Evolutionary conservation across 2,329 filamentous ascomycete genomes (phyloP).

Genomic region (Sordariomycetes sp.): DNA sequence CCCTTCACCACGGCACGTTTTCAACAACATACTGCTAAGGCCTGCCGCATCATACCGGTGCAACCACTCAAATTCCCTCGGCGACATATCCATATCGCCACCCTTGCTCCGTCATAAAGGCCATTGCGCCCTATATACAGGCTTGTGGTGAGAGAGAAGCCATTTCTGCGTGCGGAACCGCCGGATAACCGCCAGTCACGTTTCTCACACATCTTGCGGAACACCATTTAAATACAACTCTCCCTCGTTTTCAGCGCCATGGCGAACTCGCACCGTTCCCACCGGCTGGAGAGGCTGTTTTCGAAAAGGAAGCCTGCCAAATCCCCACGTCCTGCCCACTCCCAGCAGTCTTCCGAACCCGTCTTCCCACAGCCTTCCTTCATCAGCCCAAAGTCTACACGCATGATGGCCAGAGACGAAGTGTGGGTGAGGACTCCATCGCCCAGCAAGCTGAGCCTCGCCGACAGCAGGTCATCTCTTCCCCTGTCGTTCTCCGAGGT

Average conservation of each 20-base stretch:
- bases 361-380: conserved; percentile 42
- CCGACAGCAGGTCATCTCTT: conserved; percentile 4
- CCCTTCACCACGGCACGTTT: neutral
- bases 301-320: conserved; percentile 13
- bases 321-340: neutral
- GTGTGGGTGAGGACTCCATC: conserved; percentile 17
- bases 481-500: conserved; percentile 3
- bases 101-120: neutral
- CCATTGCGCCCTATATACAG: neutral
- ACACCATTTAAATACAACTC: neutral
- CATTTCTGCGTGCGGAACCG: neutral
- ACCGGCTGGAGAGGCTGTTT: conserved; percentile 28
- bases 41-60: neutral
- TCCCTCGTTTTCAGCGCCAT: neutral
- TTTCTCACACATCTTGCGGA: neutral
- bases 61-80: neutral
- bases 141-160: neutral
- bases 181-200: neutral
- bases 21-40: neutral
- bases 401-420: conserved; percentile 48
- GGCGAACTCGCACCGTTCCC: neutral
- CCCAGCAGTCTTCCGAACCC: conserved; percentile 12
- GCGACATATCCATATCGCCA: neutral
- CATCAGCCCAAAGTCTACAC: conserved; percentile 40
- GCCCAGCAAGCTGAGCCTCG: conserved; percentile 5